Evolutionary conservation across 2,329 filamentous ascomycete genomes (phyloP), one percentile per base, ranked within the genome.

Genomic region (Fusarium stilboides): DNA sequence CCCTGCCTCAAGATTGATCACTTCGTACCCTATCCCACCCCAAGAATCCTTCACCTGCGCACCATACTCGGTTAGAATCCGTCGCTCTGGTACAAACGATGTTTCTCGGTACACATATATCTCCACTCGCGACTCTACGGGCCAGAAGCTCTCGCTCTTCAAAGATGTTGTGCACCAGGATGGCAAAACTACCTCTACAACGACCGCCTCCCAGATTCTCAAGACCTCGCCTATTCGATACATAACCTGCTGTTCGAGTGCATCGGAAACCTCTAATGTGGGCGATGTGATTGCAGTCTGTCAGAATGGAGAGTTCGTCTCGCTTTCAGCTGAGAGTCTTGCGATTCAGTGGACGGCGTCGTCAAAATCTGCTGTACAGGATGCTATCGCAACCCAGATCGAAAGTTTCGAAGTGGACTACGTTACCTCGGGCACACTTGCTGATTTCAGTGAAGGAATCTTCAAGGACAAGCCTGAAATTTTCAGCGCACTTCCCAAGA

Each of bases 11-110:
- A 84, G 86, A 64, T 80, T 91, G 65, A 84, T 91, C 71, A 91
- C 89, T 8, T 91, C 89, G 3, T 91, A 91, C 76, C 88, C 89
- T 22, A 86, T 91, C 63, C 87, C 89, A 26, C 89, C 89, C 2
- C 88, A 90, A 76, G 86, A 89, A 54, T 84, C 83, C 52, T 89
- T 91, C 75, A 88, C 88, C 55, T 91, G 89, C 77, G 78, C 88
- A 10, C 86, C 88, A 20, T 85, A 83, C 76, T 91, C 89, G 17
- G 77, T 90, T 42, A 83, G 87, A 69, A 81, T 84, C 65, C 84
- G 87, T 70, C 81, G 81, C 45, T 77, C 83, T 13, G 81, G 82
- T 22, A 81, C 79, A 56, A 83, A 79, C 66, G 83, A 85, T 61
- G 79, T 87, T 33, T 81, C 84, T 40, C 84, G 89, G 70, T 88